Base-by-base conservation (phyloP, 805 yeast species). In the Saccharomyces jurei region DNA sequence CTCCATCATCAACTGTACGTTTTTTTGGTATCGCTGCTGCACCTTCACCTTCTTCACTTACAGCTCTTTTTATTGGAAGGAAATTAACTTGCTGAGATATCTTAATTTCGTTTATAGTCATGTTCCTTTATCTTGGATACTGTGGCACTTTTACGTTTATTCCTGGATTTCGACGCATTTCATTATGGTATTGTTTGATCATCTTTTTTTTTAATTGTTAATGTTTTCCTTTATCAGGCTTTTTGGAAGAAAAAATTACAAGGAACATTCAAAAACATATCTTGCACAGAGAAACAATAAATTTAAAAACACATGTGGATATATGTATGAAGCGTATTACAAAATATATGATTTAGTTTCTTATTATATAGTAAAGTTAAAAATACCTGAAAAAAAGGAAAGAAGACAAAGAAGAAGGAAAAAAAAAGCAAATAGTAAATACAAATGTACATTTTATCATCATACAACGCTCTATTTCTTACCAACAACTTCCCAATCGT, bases 401-500 rank as follows among this genome's bases (percentile, higher is more conserved):
- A 31, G 36, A 17, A 36, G 44, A 17, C 9, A 36, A 36, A 17
- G 13, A 17, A 36, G 17, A 36, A 36, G 6, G 44, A n/a, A 21
- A 17, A 36, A 36, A 36, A 36, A 36, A 36, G 44, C 44, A 36
- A 32, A 36, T 17, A 36, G 44, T 36, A 36, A 36, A 36, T 36
- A 36, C 44, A 36, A 36, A 36, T 36, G 44, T 36, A 36, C 25
- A 36, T 36, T 36, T 36, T 36, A 36, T 36, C 44, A 36, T 36
- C 44, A 36, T 17, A 36, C 44, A 36, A 36, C 44, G 25, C 44
- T 36, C 61, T 68, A 66, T 66, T 74, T 75, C 62, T 75, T 74
- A 62, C 73, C 73, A 51, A 77, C 80, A 60, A 72, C 73, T 64
- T 74, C 75, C 82, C 82, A 78, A 51, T 63, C 63, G 5, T 64